These are phyloP conservation scores for Alnus rubra DNA, from an alignment of 306 rosid species.

Conservation along the genomic window DNA sequence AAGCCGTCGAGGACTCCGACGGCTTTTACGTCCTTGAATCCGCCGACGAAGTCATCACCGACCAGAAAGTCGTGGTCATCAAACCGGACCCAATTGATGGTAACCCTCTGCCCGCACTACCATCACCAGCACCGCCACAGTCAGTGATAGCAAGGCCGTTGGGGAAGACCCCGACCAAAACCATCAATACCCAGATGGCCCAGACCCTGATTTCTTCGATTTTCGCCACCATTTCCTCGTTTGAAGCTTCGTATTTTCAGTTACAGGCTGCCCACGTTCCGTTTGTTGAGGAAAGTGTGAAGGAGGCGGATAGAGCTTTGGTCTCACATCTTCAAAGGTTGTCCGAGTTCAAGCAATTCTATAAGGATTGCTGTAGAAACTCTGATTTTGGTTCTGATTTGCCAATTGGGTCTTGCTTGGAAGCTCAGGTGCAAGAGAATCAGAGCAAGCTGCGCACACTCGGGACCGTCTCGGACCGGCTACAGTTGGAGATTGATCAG, in stretches of 20 bases:
- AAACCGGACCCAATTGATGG: constrained; percentile 55
- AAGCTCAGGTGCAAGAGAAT: constrained; percentile 90
- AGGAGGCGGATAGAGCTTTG: constrained; percentile 68
- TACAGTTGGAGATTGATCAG: constrained; percentile 77
- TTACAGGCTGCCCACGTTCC: constrained; percentile 92
- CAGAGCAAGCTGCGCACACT: constrained; percentile 85
- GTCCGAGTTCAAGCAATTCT: constrained; percentile 70
- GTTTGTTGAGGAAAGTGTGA: constrained; percentile 63
- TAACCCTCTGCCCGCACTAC: constrained; percentile 12
- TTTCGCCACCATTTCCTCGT: constrained; percentile 76
- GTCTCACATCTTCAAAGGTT: constrained; percentile 86
- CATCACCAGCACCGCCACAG: constrained; percentile 7
- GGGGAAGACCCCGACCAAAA: constrained; percentile 36
- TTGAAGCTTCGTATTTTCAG: constrained; percentile 89
- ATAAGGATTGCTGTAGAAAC: constrained; percentile 30
- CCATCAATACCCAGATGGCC: constrained; percentile 32
- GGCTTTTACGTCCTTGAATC: constrained; percentile 86
- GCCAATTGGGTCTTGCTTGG: constrained; percentile 69
- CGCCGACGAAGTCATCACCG: constrained; percentile 81
- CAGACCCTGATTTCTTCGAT: constrained; percentile 69
- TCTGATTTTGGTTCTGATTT: constrained; percentile 37
- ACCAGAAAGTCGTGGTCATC: constrained; percentile 92
- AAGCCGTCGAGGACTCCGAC: constrained; percentile 54
- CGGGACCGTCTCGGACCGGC: constrained; percentile 80
- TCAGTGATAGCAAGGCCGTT: constrained; percentile 12